Percentiles rank a stretch among this genome's conserved stretches.
phyloP scores from a whole-genome alignment of 768 basidiomycete species.

The Lactifluus piperatus region DNA sequence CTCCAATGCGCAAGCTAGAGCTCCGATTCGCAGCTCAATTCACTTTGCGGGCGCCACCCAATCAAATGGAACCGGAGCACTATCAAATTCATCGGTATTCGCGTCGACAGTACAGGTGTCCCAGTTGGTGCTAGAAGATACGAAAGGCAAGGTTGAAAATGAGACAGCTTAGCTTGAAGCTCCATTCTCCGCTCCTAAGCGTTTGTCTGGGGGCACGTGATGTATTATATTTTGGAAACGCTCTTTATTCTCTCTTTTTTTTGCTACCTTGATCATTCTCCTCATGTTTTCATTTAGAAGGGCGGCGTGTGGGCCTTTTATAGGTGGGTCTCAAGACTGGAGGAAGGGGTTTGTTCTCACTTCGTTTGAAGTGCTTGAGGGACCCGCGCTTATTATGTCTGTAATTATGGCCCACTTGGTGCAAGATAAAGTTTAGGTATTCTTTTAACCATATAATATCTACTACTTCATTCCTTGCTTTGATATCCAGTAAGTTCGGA shows the following conservation, averaged over 20 bases:
- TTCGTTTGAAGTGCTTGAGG: not conserved
- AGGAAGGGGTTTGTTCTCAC: not conserved
- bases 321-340: slow-evolving; percentile 4
- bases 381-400: not conserved
- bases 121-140: too few relatives aligned
- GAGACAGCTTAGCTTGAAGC: too few relatives aligned
- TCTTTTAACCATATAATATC: too few relatives aligned
- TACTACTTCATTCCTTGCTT: too few relatives aligned
- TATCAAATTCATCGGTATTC: not conserved
- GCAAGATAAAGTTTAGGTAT: too few relatives aligned
- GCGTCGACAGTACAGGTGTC: not conserved
- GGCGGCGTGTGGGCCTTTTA: not conserved
- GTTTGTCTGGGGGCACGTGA: too few relatives aligned
- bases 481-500: too few relatives aligned
- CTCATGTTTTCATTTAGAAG: not conserved
- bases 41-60: not conserved
- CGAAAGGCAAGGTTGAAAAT: too few relatives aligned
- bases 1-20: not conserved
- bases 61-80: not conserved
- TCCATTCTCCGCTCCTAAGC: too few relatives aligned
- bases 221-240: too few relatives aligned
- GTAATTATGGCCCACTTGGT: too few relatives aligned
- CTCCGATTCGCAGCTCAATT: not conserved
- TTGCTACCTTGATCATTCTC: slow-evolving; percentile 1
- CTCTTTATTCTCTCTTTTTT: too few relatives aligned